Base-by-base conservation (phyloP, 306 rosid genomes). In the Castanea mollissima region DNA sequence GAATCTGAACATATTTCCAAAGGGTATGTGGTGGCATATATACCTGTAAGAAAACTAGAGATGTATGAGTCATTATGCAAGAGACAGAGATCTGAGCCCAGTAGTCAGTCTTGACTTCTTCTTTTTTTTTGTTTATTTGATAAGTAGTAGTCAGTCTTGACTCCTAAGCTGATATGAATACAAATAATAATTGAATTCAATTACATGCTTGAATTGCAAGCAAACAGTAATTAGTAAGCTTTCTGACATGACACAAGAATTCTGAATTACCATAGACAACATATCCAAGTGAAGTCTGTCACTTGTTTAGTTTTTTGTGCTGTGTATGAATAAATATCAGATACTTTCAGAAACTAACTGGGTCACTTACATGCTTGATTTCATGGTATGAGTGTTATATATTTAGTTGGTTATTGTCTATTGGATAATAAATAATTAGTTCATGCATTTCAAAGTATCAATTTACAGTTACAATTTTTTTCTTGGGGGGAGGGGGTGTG, bases 1-100 rank as follows among this genome's bases (percentile, higher is more conserved):
- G 77, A 85, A 80, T 70, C 83, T 85, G 87, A 79, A 86, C 73
- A 74, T 73, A 63, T 88, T 84, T 5, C 83, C 85, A 32, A 81
- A 73, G 19, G 88, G 82, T 75, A 76, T 78, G 69, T 76, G 86
- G 69, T 76, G 88, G 79, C 79, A 84, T 78, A 84, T 74, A 60
- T 79, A 82, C 90, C 99, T 95, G 97, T 77, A 70, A 79, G 41
- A 63, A 70, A 78, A 84, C 63, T 78, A 52, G 2, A 74, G 68
- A 83, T 54, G 46, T 57, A 71, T 85, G 79, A 83, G 83, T 15
- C 15, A 58, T 51, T 59, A 57, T 59, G 70, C 35, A 32, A 65
- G 41, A 73, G 23, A 74, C 5, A 56, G 19, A 70, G 35, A 59
- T 27, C 6, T 9, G 11, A 72, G 6, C n/a, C 15, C 29, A 2